Evolutionary conservation across 495 filamentous ascomycete species (phyloP).

Genomic region (Hyaloscypha finlandica): DNA sequence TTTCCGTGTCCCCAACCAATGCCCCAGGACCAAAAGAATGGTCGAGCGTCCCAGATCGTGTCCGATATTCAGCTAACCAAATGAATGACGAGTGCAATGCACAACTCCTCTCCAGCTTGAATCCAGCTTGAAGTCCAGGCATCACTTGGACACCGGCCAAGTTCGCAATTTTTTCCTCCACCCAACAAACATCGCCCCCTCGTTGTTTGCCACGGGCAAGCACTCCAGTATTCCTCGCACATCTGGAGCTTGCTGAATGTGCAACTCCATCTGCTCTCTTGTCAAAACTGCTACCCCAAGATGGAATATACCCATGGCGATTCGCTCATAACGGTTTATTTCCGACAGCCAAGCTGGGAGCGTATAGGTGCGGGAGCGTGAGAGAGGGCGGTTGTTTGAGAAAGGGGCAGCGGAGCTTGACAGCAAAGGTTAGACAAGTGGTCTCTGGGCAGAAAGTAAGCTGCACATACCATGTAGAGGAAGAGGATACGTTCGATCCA

Average conservation of each 20-base stretch:
- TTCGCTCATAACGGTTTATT: constrained; percentile 20
- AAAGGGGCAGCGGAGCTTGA: constrained; percentile 12
- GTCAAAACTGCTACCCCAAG: constrained; percentile 22
- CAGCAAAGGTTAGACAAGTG: constrained; percentile 1
- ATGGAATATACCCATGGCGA: constrained; percentile 6
- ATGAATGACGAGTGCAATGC: not conserved
- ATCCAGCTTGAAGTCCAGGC: constrained; percentile 4
- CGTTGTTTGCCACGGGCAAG: constrained; percentile 14
- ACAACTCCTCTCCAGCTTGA: not conserved
- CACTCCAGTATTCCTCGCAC: constrained; percentile 24
- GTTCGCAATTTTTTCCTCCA: constrained; percentile 27
- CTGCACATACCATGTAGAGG: constrained; percentile 8
- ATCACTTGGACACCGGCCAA: constrained; percentile 20
- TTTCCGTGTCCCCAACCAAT: not conserved
- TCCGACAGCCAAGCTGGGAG: constrained; percentile 16
- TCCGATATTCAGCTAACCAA: not conserved
- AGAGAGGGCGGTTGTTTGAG: constrained; percentile 13
- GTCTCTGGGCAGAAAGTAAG: not conserved
- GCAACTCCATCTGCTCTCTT: constrained; percentile 24
- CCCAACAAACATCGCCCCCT: constrained; percentile 13
- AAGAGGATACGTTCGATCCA: not conserved
- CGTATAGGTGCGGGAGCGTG: not conserved
- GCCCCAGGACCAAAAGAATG: not conserved
- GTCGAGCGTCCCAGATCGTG: not conserved
- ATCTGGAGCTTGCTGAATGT: constrained; percentile 19